Conservation (phyloP, 2,329 filamentous ascomycete species). For the Penicillium vulpinum region DNA sequence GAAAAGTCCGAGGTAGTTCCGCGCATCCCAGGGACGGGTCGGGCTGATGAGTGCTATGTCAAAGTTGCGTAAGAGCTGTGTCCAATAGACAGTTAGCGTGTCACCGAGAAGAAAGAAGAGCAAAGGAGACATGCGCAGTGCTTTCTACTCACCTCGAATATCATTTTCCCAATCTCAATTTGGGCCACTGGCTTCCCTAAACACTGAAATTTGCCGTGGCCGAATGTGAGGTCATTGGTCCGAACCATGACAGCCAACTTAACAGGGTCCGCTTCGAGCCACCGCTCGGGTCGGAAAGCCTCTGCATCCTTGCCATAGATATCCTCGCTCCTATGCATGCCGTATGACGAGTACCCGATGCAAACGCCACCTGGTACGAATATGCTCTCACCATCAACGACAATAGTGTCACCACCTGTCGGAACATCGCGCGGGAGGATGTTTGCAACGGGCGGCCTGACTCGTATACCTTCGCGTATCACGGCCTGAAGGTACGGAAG, state of each 20-base stretch:
- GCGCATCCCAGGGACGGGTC: slow-evolving; percentile 16
- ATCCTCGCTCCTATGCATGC: slow-evolving; percentile 18
- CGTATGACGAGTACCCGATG: slow-evolving; percentile 18
- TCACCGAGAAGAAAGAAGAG: not conserved
- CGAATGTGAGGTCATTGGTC: slow-evolving; percentile 18
- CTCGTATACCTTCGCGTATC: slow-evolving; percentile 28
- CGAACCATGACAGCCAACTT: slow-evolving; percentile 15
- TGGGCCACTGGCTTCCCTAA: slow-evolving; percentile 20
- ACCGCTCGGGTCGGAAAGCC: slow-evolving; percentile 19
- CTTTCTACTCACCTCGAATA: slow-evolving; percentile 17
- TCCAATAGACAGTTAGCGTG: not conserved
- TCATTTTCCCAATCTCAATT: slow-evolving; percentile 15
- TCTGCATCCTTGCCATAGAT: slow-evolving; percentile 19
- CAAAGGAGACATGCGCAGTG: not conserved
- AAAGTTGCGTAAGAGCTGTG: slow-evolving; percentile 20
- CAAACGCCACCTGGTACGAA: slow-evolving; percentile 13
- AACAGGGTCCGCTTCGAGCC: slow-evolving; percentile 14
- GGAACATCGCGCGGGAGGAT: slow-evolving; percentile 22
- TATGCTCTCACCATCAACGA: slow-evolving; percentile 18
- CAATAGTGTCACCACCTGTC: slow-evolving; percentile 11
- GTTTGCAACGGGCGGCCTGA: slow-evolving; percentile 19
- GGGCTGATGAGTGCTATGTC: slow-evolving; percentile 18
- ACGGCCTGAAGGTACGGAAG: slow-evolving; percentile 35
- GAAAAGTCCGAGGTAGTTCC: slow-evolving; percentile 19
- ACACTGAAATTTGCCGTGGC: slow-evolving; percentile 19